Evolutionary conservation across 2,329 filamentous ascomycete species (phyloP), one percentile per base, ranked within the genome.

Genomic region (Fusarium mangiferae): DNA sequence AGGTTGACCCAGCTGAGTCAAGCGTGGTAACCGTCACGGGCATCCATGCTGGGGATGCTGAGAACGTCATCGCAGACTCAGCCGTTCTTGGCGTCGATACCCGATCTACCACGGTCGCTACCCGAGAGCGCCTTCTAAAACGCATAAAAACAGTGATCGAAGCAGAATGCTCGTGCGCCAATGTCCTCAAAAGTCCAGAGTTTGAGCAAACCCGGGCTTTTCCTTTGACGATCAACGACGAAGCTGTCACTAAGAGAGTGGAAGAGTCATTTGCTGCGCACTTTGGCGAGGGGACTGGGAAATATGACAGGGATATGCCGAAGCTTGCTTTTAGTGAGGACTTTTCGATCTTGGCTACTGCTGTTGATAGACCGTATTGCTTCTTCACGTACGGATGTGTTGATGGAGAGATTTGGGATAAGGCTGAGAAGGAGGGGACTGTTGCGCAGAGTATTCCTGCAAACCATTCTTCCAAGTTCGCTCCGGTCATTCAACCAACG

Each of bases 161-260:
- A 18, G 87, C 87, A 0, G 90, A 92, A 72, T 86, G 86, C 30
- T 65, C 79, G 9, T 90, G 89, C 1, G 83, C 83, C 7, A 85
- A 85, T 6, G 83, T 83, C 0, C 80, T 83, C 0, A 75, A 81
- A 49, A 77, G 81, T 22, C 88, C 89, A 0, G 80, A 77, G 3
- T 82, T 90, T 35, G 81, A 80, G 20, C 78, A 79, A 33, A 85
- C 81, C 0, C 76, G 78, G 1, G 81, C 82, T 5, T 85, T 87
- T 12, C 89, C 89, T 0, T 77, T 87, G 1, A 86, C 87, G 0
- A 82, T 87, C 67, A 91, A 91, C 66, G 88, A 90, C 66, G 82
- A 78, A 0, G 70, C 71, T 1, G 81, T 86, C 1, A 87, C 86
- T 0, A 74, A 73, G 7, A 78, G 74, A 15, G 78, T 91, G 0